Evolutionary conservation across 345 rosid genomes (phyloP), one percentile per base, ranked within the genome.

Genomic region (Diplotaxis tenuifolia): DNA sequence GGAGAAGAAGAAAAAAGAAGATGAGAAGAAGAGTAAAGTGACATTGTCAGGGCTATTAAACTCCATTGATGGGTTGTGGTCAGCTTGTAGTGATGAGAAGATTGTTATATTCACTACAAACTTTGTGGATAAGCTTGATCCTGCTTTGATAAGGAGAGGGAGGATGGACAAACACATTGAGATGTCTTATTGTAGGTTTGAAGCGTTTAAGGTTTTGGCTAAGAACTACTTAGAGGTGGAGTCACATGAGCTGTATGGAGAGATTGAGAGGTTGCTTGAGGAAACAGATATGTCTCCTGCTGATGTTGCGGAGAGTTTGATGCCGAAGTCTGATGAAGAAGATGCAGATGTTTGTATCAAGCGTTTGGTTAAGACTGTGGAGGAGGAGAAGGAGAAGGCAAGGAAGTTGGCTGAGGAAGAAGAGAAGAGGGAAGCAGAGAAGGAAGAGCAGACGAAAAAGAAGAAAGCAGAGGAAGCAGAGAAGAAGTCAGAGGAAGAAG

Each of bases 101-200:
- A 68, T 83, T 12, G 80, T 86, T 8, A 61, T 86, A 15, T 86
- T 86, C 4, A 85, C 87, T 0, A 83, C 87, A 0, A 82, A 82
- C 6, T 67, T 60, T 67, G 73, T 70, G 19, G 89, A 82, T 19
- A 86, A 80, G 25, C 86, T 86, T 65, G 85, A 82, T 71, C 82
- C 81, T 0, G 85, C 86, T 7, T 61, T 86, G 14, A 78, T 82
- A 2, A 62, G 89, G 19, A 83, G 74, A 54, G 85, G 89, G n/a
- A 80, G 89, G 54, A 86, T 83, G 87, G 89, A 86, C 8, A 76
- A 74, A 54, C 81, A 78, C 1, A 86, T 83, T 36, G 85, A 85
- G 52, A 63, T 81, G 81, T 78, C 88, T 1, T 74, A 75, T 68
- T 85, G 86, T 52, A 42, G 61, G 40, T 81, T 80, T 34, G 78